Evolutionary conservation across 2,329 filamentous ascomycete species (phyloP).

Genomic region (Plectosphaerella sp.): DNA sequence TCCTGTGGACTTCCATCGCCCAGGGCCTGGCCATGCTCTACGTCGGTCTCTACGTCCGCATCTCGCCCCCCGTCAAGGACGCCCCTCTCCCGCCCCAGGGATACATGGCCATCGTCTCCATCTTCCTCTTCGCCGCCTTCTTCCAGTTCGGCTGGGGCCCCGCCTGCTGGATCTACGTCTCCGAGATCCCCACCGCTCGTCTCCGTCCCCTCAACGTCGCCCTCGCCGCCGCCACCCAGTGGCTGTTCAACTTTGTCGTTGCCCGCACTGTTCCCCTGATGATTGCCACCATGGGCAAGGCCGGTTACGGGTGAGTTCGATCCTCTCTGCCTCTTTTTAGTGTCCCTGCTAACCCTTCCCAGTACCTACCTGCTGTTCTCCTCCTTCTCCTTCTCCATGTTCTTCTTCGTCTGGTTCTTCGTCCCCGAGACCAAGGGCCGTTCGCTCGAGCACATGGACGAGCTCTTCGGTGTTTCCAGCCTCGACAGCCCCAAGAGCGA

Average conservation of each 20-base stretch:
- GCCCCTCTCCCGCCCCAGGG: slow-evolving; percentile 52
- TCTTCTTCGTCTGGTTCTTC: slow-evolving; percentile 59
- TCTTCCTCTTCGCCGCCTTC: slow-evolving; percentile 57
- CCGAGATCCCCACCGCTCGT: slow-evolving; percentile 60
- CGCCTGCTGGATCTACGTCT: slow-evolving; percentile 52
- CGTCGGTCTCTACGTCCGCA: slow-evolving; percentile 60
- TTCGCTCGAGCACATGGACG: slow-evolving; percentile 6
- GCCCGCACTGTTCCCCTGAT: slow-evolving; percentile 60
- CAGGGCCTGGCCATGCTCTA: slow-evolving; percentile 61
- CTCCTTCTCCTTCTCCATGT: slow-evolving; percentile 59
- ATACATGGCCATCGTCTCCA: slow-evolving; percentile 60
- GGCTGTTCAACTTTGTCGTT: slow-evolving; percentile 68
- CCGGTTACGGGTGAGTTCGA: slow-evolving; percentile 28
- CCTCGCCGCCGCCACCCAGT: slow-evolving; percentile 61
- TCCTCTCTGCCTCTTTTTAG: fast-evolving
- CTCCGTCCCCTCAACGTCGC: slow-evolving; percentile 60
- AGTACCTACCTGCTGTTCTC: slow-evolving; percentile 61
- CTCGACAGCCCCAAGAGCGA: background rate
- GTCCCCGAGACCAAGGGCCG: slow-evolving; percentile 60
- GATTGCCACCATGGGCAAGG: slow-evolving; percentile 41
- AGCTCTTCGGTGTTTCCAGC: slow-evolving; percentile 1
- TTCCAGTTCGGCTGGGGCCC: slow-evolving; percentile 61
- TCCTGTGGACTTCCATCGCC: slow-evolving; percentile 58
- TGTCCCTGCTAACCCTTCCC: background rate
- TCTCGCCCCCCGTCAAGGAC: slow-evolving; percentile 45